A percentile compares a stretch with the other conserved stretches of the same genome.
phyloP scores from a whole-genome alignment of 768 basidiomycete species.

The Omphalotus guepiniiformis region DNA sequence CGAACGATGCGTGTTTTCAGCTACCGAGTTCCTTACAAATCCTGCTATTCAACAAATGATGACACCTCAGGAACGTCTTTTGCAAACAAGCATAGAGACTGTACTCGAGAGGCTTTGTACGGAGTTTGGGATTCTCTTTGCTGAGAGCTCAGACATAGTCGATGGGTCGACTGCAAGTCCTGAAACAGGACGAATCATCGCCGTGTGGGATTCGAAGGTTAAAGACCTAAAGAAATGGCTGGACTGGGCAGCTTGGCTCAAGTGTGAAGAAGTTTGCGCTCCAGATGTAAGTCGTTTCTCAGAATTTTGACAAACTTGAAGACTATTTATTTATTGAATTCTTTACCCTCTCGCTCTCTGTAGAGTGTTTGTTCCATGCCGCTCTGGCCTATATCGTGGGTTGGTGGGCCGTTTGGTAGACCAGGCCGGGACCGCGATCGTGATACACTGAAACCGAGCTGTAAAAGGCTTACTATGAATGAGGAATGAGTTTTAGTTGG shows the following conservation, averaged over 20 bases:
- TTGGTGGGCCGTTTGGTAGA: not conserved
- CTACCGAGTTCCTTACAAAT: slow-evolving; percentile 14
- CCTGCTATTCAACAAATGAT: not conserved
- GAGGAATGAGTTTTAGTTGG: too few species aligned
- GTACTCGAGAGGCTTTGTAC: slow-evolving; percentile 15
- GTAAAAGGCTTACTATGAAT: not conserved
- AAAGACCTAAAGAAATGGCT: slow-evolving; percentile 15
- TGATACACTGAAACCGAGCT: not conserved
- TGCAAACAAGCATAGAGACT: slow-evolving; percentile 13
- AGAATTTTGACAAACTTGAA: not conserved
- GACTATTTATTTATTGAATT: not conserved
- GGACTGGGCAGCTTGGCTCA: slow-evolving; percentile 16
- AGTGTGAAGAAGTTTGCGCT: slow-evolving; percentile 16
- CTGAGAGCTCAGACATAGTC: slow-evolving; percentile 13
- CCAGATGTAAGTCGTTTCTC: slow-evolving; percentile 12
- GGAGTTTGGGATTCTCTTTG: slow-evolving; percentile 17
- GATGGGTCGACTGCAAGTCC: not conserved
- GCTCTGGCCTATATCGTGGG: slow-evolving; percentile 19
- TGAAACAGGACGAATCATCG: not conserved
- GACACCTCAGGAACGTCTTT: slow-evolving; percentile 14
- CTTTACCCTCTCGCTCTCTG: not conserved
- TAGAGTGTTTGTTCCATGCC: slow-evolving; percentile 17
- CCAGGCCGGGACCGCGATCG: slow-evolving; percentile 2
- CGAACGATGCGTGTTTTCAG: slow-evolving; percentile 14
- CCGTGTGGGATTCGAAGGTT: slow-evolving; percentile 10